These are phyloP conservation scores for Aristolochia californica DNA, from an alignment of 164 flowering plant genomes.

Conservation along the genomic window DNA sequence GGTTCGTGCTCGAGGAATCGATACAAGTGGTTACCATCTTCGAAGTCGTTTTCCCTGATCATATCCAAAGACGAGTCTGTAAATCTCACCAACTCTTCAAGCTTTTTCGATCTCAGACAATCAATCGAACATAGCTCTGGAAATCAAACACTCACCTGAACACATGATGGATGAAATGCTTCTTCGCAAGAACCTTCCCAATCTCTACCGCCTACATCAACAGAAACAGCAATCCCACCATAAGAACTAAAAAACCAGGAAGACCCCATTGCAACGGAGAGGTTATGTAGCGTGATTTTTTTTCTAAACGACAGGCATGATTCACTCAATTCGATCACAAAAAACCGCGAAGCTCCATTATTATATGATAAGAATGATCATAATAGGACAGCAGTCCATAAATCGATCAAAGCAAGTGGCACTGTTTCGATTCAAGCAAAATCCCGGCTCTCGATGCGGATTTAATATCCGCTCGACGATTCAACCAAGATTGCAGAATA, in stretches of 20 bases:
- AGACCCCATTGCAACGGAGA: neutral
- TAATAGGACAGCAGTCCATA: too few relatives aligned
- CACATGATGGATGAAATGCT: conserved; percentile 81
- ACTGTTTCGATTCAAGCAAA: too few relatives aligned
- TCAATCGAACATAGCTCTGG: neutral
- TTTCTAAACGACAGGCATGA: too few relatives aligned
- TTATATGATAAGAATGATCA: too few relatives aligned
- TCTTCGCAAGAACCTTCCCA: conserved; percentile 58
- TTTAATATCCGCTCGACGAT: too few relatives aligned
- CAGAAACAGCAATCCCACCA: neutral
- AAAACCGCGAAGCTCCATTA: too few relatives aligned
- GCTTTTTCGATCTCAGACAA: neutral
- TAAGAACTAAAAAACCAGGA: neutral
- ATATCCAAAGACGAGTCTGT: neutral
- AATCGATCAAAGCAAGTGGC: too few relatives aligned
- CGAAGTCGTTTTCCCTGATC: conserved; percentile 68
- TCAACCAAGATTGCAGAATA: neutral
- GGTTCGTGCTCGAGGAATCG: conserved; percentile 91
- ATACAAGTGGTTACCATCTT: conserved; percentile 73
- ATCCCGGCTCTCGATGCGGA: too few relatives aligned
- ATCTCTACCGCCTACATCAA: conserved; percentile 57
- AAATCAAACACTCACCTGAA: conserved; percentile 42
- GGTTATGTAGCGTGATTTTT: too few relatives aligned
- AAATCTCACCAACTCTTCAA: neutral
- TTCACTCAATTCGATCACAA: too few relatives aligned